phyloP scores from a whole-genome alignment of 257 asterid species.

The Coffea eugenioides region DNA sequence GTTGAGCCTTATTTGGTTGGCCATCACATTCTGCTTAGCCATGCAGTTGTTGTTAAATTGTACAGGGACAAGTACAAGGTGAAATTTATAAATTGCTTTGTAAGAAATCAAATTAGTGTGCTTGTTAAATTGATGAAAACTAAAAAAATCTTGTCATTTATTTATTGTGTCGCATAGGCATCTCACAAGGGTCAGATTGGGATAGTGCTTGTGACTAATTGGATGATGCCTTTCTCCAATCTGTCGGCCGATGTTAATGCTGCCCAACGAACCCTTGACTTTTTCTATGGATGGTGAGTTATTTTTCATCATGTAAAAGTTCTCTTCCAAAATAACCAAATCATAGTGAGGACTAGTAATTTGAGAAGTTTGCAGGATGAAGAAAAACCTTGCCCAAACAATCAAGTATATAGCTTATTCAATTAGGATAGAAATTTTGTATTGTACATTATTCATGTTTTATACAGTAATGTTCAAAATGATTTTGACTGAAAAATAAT shows the following conservation, averaged over 20 bases:
- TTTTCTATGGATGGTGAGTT: slow-evolving; percentile 58
- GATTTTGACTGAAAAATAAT: too few relatives aligned
- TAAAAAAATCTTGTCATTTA: background rate
- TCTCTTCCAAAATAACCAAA: too few relatives aligned
- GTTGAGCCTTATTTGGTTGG: slow-evolving; percentile 58
- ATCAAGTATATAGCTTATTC: too few relatives aligned
- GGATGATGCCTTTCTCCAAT: slow-evolving; percentile 38
- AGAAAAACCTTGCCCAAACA: too few relatives aligned
- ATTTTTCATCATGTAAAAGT: too few relatives aligned
- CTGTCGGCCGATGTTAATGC: slow-evolving; percentile 36
- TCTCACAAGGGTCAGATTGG: slow-evolving; percentile 62
- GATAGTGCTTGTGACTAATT: slow-evolving; percentile 32
- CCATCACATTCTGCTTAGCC: slow-evolving; percentile 45
- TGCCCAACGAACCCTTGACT: slow-evolving; percentile 53
- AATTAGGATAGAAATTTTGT: too few relatives aligned
- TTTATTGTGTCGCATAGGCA: slow-evolving; percentile 21
- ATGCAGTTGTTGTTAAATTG: slow-evolving; percentile 34
- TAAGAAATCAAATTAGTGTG: background rate
- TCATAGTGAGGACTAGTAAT: too few relatives aligned
- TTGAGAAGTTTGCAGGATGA: too few relatives aligned
- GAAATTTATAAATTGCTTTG: too few relatives aligned
- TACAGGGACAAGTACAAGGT: slow-evolving; percentile 50
- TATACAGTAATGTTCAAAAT: too few relatives aligned
- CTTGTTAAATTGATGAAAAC: too few relatives aligned
- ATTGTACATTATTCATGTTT: too few relatives aligned